Conservation (phyloP, 2,329 filamentous ascomycete species). For the Botrytis cinerea region DNA sequence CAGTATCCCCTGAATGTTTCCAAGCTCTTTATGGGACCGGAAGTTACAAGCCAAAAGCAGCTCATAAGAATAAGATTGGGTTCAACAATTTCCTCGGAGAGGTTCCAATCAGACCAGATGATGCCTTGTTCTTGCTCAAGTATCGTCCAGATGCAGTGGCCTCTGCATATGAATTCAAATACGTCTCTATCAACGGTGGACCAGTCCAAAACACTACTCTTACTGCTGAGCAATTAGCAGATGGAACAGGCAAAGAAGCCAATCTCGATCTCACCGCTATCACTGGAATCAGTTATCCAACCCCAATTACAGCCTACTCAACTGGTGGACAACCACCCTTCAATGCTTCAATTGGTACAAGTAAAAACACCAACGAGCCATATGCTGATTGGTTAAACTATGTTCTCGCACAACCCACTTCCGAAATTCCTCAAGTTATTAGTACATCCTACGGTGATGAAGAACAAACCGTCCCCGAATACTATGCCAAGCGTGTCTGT, state of each 20-base stretch:
- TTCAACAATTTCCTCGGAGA: conserved; percentile 36
- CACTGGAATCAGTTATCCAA: conserved; percentile 55
- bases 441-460: conserved; percentile 61
- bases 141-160: conserved; percentile 31
- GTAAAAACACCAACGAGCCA: conserved; percentile 52
- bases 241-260: conserved; percentile 46
- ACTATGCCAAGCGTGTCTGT: conserved; percentile 57
- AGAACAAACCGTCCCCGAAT: conserved; percentile 55
- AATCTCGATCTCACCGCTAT: conserved; percentile 60
- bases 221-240: conserved; percentile 25
- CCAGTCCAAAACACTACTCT: conserved; percentile 28
- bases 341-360: conserved; percentile 45
- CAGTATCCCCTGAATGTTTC: conserved; percentile 33
- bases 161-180: conserved; percentile 28
- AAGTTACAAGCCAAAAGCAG: conserved; percentile 29
- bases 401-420: conserved; percentile 47
- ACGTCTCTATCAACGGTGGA: conserved; percentile 28
- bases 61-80: conserved; percentile 31
- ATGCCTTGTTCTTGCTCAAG: conserved; percentile 29
- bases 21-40: conserved; percentile 31
- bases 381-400: conserved; percentile 57
- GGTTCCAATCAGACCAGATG: conserved; percentile 33
- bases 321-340: conserved; percentile 58
- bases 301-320: conserved; percentile 54
- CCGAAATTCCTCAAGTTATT: conserved; percentile 55